Conservation (phyloP, 2,329 filamentous ascomycete genomes). For the Sclerotinia spermophila region DNA sequence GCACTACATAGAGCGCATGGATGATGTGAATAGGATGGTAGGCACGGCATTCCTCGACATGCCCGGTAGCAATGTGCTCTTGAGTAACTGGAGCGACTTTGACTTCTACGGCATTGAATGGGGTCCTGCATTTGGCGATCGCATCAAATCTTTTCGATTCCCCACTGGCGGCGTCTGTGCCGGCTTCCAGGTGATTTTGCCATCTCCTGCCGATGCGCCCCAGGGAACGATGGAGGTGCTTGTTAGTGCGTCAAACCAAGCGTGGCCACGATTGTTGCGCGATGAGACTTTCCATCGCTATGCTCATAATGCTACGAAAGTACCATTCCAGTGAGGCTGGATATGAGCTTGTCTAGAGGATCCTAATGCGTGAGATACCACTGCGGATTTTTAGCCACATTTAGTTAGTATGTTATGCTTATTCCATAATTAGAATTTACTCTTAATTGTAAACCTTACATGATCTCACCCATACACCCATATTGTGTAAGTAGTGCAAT, state of each 20-base stretch:
- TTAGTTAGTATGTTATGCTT: not conserved
- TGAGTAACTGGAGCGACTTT: conserved; percentile 4
- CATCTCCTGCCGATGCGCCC: conserved; percentile 1
- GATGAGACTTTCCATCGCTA: conserved; percentile 8
- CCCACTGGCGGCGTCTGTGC: not conserved
- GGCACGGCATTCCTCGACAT: conserved; percentile 9
- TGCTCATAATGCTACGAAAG: conserved; percentile 3
- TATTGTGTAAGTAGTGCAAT: not conserved
- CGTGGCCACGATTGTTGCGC: not conserved
- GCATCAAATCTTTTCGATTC: conserved; percentile 1
- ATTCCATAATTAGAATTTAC: conserved; percentile 2
- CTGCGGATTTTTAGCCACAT: not conserved
- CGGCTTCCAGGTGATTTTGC: conserved; percentile 9
- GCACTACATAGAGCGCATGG: not conserved
- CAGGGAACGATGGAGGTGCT: conserved; percentile 7
- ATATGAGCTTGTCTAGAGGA: not conserved
- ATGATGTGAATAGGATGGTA: conserved; percentile 1
- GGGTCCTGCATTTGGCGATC: conserved; percentile 6
- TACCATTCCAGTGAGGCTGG: conserved; percentile 11
- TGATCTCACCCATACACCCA: not conserved
- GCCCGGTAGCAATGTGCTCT: conserved; percentile 8
- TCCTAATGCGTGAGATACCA: not conserved
- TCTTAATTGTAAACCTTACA: not conserved
- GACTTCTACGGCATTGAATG: conserved; percentile 14
- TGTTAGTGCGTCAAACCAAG: conserved; percentile 8